Evolutionary conservation across 768 basidiomycete species (phyloP).

Genomic region (Amanita inopinata): DNA sequence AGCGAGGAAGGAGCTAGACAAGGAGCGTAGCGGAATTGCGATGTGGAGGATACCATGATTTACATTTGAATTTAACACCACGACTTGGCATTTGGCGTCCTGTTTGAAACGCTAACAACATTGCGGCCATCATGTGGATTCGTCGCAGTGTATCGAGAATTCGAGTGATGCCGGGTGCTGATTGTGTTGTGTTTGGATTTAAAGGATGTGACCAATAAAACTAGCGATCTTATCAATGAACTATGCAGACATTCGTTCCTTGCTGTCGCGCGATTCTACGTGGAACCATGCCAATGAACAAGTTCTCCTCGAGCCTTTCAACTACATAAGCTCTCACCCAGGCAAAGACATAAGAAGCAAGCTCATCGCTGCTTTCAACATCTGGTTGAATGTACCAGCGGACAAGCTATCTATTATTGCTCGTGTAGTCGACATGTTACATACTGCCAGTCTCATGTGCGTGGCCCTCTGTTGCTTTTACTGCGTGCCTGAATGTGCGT

Average conservation of each 20-base stretch:
- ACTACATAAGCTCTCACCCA: constrained; percentile 72
- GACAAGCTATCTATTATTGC: constrained; percentile 66
- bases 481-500: constrained; percentile 6
- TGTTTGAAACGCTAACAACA: no score
- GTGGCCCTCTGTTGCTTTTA: constrained; percentile 12
- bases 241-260: constrained; percentile 6
- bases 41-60: constrained; percentile 57
- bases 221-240: constrained; percentile 2
- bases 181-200: not conserved
- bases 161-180: no score
- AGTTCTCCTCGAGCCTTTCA: constrained; percentile 78
- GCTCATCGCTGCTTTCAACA: constrained; percentile 88
- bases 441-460: constrained; percentile 88
- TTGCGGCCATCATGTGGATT: no score
- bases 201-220: not conserved
- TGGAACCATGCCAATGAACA: constrained; percentile 12
- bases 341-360: constrained; percentile 89
- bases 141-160: no score
- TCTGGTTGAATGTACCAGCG: constrained; percentile 77
- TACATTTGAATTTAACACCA: no score
- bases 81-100: no score
- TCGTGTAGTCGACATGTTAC: constrained; percentile 85
- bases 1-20: constrained; percentile 46
- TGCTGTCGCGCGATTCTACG: not conserved
- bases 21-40: constrained; percentile 49